phyloP scores from a whole-genome alignment of 2,329 filamentous ascomycete genomes.

The Fusarium falciforme region DNA sequence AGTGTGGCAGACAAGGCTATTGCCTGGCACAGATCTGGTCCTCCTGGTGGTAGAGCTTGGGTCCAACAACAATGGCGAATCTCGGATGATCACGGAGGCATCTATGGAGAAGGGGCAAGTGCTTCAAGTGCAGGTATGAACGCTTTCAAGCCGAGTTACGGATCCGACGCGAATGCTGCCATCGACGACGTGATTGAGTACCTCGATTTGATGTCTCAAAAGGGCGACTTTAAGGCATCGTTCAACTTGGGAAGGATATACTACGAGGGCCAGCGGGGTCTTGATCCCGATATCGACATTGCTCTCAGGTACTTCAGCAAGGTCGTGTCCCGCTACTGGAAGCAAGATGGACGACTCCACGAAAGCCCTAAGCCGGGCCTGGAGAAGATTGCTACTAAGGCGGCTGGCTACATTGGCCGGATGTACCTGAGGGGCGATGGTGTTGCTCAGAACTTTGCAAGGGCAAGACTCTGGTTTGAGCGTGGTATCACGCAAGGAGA shows the following conservation, averaged over 20 bases:
- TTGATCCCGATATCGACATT: conserved; percentile 77
- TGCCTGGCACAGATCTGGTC: conserved; percentile 86
- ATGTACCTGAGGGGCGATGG: conserved; percentile 94
- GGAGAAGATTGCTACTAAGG: conserved; percentile 83
- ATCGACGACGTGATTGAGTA: conserved; percentile 97
- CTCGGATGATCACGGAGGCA: conserved; percentile 89
- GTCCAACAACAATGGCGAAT: conserved; percentile 84
- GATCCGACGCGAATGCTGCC: conserved; percentile 84
- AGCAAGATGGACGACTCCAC: conserved; percentile 77
- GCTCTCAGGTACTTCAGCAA: conserved; percentile 85
- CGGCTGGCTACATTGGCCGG: conserved; percentile 86
- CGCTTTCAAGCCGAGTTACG: conserved; percentile 77
- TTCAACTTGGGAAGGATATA: conserved; percentile 88
- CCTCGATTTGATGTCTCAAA: conserved; percentile 87
- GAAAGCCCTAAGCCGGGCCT: conserved; percentile 76
- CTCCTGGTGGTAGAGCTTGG: conserved; percentile 86
- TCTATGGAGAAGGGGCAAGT: conserved; percentile 96
- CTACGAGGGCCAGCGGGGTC: conserved; percentile 84
- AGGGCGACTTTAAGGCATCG: conserved; percentile 88
- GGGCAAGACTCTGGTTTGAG: conserved; percentile 85
- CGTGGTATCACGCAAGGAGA: conserved; percentile 82
- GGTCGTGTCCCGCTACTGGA: conserved; percentile 86
- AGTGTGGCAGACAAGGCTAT: conserved; percentile 94
- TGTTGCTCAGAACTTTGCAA: conserved; percentile 79
- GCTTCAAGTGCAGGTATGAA: conserved; percentile 87